Conservation (phyloP, 768 basidiomycete species). For the Kwoniella shandongensis region DNA sequence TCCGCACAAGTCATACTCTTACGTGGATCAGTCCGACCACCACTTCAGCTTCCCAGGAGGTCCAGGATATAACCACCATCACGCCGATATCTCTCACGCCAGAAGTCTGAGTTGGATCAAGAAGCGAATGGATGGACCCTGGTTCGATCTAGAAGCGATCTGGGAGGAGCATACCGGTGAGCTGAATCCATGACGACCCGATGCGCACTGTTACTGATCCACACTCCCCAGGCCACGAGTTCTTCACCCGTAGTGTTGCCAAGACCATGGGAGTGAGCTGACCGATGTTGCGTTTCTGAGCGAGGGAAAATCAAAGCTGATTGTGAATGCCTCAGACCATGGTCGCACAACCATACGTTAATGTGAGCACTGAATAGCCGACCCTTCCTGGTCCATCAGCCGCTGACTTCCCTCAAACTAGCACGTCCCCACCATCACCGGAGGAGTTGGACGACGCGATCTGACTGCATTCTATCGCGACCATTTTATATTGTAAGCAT, state of each 20-base stretch:
- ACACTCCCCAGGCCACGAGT: slow-evolving; percentile 57
- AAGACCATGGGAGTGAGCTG: slow-evolving; percentile 43
- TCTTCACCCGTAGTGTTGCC: slow-evolving; percentile 56
- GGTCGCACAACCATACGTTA: slow-evolving; percentile 2
- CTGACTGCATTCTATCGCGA: slow-evolving; percentile 59
- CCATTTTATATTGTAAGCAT: slow-evolving; percentile 38
- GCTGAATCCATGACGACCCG: background rate
- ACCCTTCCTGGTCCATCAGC: background rate
- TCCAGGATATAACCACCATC: background rate
- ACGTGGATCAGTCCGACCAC: background rate
- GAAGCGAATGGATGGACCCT: slow-evolving; percentile 54
- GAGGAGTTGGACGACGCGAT: slow-evolving; percentile 60
- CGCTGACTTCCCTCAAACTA: too few relatives aligned
- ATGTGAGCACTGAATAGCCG: background rate
- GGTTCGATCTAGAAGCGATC: slow-evolving; percentile 63
- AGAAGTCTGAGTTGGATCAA: slow-evolving; percentile 21
- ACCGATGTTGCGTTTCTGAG: too few relatives aligned
- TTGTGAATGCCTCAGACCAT: slow-evolving; percentile 12
- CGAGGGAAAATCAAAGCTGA: background rate
- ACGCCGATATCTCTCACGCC: slow-evolving; percentile 7
- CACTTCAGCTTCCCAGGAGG: slow-evolving; percentile 5
- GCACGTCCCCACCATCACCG: slow-evolving; percentile 55
- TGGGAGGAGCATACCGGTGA: slow-evolving; percentile 62
- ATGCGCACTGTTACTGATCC: slow-evolving; percentile 44
- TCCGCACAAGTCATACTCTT: background rate